These are phyloP conservation scores for Allium cepa DNA, from an alignment of 106 monocot species.

Conservation along the genomic window DNA sequence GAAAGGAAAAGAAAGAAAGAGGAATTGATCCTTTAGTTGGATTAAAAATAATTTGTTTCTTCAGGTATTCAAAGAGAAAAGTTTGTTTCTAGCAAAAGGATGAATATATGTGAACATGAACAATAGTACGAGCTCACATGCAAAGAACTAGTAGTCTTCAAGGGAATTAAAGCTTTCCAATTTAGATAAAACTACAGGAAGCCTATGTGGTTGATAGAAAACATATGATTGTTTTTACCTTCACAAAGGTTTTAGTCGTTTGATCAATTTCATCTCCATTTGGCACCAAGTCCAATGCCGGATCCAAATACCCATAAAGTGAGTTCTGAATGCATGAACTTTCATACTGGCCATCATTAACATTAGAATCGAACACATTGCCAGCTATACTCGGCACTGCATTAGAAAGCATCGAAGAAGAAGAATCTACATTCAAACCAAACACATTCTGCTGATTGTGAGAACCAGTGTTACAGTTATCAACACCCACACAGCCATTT, in stretches of 20 bases:
- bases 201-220: too few species aligned
- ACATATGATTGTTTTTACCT: slow-evolving; percentile 29
- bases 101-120: too few species aligned
- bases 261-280: slow-evolving; percentile 37
- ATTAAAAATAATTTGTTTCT: too few species aligned
- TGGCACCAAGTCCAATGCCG: slow-evolving; percentile 40
- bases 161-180: too few species aligned
- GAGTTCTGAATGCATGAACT: slow-evolving; percentile 29
- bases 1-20: too few species aligned
- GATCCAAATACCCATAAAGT: slow-evolving; percentile 42
- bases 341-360: slow-evolving; percentile 26
- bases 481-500: slow-evolving; percentile 44
- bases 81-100: too few species aligned
- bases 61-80: too few species aligned
- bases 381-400: slow-evolving; percentile 16
- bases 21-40: too few species aligned
- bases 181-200: too few species aligned
- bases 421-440: slow-evolving; percentile 65
- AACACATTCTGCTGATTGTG: slow-evolving; percentile 62
- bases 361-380: slow-evolving; percentile 15
- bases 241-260: slow-evolving; percentile 46
- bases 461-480: slow-evolving; percentile 30
- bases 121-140: too few species aligned
- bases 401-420: slow-evolving; percentile 40
- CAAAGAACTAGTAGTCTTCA: too few species aligned